Evolutionary conservation across 768 basidiomycete genomes (phyloP).

Genomic region (Russula sp.): DNA sequence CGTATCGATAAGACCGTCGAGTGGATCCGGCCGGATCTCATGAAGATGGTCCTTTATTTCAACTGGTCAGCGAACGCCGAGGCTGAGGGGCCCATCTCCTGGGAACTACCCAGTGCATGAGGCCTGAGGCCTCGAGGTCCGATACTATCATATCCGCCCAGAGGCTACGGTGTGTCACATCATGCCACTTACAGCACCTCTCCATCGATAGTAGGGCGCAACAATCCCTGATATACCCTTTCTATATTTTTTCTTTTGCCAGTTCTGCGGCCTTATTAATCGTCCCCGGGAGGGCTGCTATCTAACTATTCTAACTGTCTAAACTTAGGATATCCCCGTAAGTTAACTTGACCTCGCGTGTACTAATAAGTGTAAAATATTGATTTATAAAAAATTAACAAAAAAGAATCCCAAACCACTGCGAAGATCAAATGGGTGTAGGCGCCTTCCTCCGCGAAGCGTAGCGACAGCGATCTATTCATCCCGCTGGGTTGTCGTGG

Average conservation of each 20-base stretch:
- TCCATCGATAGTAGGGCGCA: not conserved
- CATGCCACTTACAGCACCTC: not conserved
- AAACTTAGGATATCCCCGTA: not conserved
- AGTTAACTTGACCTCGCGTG: not conserved
- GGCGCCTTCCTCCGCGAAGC: not conserved
- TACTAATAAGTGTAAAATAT: not conserved
- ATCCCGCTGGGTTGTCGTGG: slow-evolving; percentile 14
- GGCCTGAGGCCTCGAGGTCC: not conserved
- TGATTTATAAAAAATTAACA: not conserved
- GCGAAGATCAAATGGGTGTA: not conserved
- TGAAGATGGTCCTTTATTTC: slow-evolving; percentile 5
- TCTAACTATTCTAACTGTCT: not conserved
- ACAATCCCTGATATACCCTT: too few species aligned
- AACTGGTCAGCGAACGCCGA: slow-evolving; percentile 6
- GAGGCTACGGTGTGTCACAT: not conserved
- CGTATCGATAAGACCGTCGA: slow-evolving; percentile 2
- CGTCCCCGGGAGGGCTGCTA: not conserved
- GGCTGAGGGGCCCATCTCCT: slow-evolving; percentile 1
- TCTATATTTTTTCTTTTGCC: too few species aligned
- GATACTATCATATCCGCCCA: not conserved
- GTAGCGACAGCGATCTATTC: not conserved
- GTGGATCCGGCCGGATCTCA: slow-evolving; percentile 9
- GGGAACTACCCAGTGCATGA: not conserved
- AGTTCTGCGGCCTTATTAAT: too few species aligned
- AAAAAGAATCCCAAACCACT: not conserved